phyloP scores from a whole-genome alignment of 1,284 basidiomycete genomes.

The Ganoderma sinense region DNA sequence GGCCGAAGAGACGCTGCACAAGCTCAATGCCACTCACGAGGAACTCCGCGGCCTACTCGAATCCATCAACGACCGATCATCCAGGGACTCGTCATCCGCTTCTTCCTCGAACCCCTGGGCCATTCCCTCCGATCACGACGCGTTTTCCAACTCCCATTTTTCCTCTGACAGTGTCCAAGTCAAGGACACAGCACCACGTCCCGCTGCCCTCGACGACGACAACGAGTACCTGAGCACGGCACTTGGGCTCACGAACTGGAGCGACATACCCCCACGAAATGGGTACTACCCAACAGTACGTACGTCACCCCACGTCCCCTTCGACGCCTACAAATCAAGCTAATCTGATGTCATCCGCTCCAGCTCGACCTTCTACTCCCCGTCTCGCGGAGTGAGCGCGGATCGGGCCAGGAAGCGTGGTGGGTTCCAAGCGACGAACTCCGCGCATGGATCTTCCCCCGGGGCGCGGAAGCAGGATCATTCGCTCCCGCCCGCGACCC shows the following conservation, averaged over 20 bases:
- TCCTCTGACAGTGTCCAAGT: background rate
- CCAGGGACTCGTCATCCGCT: conserved; percentile 14
- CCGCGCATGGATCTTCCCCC: conserved; percentile 6
- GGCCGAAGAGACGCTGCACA: background rate
- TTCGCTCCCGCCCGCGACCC: background rate
- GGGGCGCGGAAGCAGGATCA: background rate
- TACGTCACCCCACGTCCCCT: background rate
- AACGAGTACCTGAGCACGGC: conserved; percentile 9
- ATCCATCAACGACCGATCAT: background rate
- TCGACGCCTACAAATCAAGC: background rate
- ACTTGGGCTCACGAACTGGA: conserved; percentile 11
- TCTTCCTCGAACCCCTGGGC: background rate
- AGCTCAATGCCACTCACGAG: background rate
- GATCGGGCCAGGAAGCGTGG: conserved; percentile 1
- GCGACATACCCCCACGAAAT: conserved; percentile 7
- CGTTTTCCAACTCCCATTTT: background rate
- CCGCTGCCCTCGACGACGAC: background rate
- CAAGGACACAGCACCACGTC: background rate
- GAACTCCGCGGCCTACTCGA: background rate
- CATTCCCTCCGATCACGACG: background rate
- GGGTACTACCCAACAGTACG: conserved; percentile 12
- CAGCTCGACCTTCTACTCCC: background rate
- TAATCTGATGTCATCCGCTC: background rate
- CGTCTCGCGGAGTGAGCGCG: background rate
- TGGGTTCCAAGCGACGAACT: conserved; percentile 7